Evolutionary conservation across 345 rosid genomes (phyloP).

Genomic region (Salix udensis): DNA sequence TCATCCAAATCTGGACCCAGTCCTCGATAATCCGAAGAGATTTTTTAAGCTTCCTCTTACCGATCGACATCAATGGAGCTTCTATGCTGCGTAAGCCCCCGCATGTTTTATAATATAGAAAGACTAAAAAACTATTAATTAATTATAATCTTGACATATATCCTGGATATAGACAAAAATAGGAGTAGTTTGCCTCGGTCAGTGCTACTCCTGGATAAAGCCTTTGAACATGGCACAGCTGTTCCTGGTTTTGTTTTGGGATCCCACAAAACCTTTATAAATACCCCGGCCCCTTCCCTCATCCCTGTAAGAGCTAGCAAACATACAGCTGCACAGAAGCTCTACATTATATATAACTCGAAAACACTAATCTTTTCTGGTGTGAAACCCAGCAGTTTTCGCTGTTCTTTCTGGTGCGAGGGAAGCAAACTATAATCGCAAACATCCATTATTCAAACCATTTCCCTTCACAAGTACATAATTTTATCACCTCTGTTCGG

Average conservation of each 20-base stretch:
- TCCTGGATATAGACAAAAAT: too few species aligned
- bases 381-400: neutral
- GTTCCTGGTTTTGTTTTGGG: neutral
- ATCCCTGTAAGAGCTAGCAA: neutral
- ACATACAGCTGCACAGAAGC: neutral
- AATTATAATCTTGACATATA: too few species aligned
- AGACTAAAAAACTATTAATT: too few species aligned
- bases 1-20: neutral
- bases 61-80: neutral
- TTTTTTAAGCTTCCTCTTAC: neutral
- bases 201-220: too few species aligned
- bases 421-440: conserved; percentile 5
- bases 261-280: neutral
- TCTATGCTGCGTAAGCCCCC: neutral
- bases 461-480: neutral
- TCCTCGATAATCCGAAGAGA: neutral
- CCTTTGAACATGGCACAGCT: neutral
- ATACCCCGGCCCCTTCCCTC: neutral
- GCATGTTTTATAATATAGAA: neutral
- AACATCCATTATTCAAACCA: neutral
- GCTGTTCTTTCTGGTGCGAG: neutral
- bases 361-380: neutral
- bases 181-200: too few species aligned
- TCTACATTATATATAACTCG: neutral
- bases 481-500: neutral